A percentile compares a stretch with the other conserved stretches of the same genome.
Evolutionary conservation across 176 grass and related monocot species (phyloP).

Genomic region (Aegilops speltoides): DNA sequence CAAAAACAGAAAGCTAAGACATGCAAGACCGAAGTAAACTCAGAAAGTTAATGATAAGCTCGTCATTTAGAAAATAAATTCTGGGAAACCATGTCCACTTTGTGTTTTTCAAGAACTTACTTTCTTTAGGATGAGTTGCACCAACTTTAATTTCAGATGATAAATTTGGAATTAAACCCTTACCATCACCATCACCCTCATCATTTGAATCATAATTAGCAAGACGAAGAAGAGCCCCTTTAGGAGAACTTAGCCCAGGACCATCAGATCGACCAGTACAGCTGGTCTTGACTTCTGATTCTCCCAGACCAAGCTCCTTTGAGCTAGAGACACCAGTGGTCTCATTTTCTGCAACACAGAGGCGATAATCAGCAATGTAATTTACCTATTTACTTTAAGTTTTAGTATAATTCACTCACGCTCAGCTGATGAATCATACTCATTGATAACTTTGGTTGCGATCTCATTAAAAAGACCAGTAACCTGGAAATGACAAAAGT

Average conservation of each 20-base stretch:
- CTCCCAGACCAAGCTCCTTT: no score
- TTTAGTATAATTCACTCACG: constrained; percentile 13
- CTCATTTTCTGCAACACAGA: no score
- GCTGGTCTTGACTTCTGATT: constrained; percentile 43
- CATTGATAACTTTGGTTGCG: constrained; percentile 36
- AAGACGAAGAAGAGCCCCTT: constrained; percentile 80
- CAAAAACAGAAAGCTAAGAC: no score
- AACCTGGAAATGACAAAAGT: constrained; percentile 54
- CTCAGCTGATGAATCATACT: no score
- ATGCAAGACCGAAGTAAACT: no score
- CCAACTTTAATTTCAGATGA: constrained; percentile 32
- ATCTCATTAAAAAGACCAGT: constrained; percentile 94
- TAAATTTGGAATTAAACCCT: constrained; percentile 26
- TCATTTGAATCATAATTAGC: constrained; percentile 94
- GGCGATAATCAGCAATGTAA: no score
- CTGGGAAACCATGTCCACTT: no score
- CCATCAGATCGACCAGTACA: constrained; percentile 29
- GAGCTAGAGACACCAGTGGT: no score
- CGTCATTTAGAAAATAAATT: no score
- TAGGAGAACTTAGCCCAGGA: constrained; percentile 31
- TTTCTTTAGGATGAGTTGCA: neutral
- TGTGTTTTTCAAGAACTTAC: no score
- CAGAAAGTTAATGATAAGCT: no score
- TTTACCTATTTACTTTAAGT: neutral
- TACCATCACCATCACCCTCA: constrained; percentile 16